Conservation (phyloP, 1,139 yeast species). For the Debaryomyces psychrophilus region DNA sequence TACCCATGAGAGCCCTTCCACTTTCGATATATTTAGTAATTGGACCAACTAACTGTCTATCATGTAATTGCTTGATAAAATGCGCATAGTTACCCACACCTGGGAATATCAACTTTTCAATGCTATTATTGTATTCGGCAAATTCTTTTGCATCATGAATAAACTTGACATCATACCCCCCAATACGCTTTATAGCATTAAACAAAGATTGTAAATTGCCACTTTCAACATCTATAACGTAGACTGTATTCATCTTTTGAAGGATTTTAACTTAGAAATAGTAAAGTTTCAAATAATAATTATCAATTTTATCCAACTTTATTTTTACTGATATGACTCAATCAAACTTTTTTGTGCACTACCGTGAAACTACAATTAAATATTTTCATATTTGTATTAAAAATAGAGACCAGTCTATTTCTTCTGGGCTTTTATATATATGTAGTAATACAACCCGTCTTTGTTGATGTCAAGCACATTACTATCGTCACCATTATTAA, state of each 20-base stretch:
- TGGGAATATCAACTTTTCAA: slow-evolving; percentile 70
- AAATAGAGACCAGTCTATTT: slow-evolving; percentile 6
- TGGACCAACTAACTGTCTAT: slow-evolving; percentile 66
- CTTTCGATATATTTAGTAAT: slow-evolving; percentile 63
- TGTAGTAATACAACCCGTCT: slow-evolving; percentile 32
- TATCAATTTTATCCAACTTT: neutral
- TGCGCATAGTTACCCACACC: slow-evolving; percentile 98
- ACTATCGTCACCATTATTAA: slow-evolving; percentile 18
- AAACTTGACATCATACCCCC: slow-evolving; percentile 59
- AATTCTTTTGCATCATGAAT: slow-evolving; percentile 47
- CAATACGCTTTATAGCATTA: slow-evolving; percentile 80
- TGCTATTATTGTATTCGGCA: slow-evolving; percentile 39
- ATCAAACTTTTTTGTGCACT: slow-evolving; percentile 3
- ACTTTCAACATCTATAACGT: slow-evolving; percentile 91
- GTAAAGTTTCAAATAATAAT: too few relatives aligned
- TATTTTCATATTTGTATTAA: neutral
- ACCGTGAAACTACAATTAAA: neutral
- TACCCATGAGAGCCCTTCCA: slow-evolving; percentile 90
- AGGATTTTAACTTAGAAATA: too few relatives aligned
- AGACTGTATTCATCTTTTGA: slow-evolving; percentile 44
- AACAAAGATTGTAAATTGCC: slow-evolving; percentile 89
- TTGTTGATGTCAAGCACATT: slow-evolving; percentile 17
- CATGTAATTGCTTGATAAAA: slow-evolving; percentile 70
- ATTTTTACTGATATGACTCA: slow-evolving; percentile 5
- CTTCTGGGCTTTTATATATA: slow-evolving; percentile 37